phyloP scores from a whole-genome alignment of 1,284 basidiomycete species.

The Puccinia coronata region DNA sequence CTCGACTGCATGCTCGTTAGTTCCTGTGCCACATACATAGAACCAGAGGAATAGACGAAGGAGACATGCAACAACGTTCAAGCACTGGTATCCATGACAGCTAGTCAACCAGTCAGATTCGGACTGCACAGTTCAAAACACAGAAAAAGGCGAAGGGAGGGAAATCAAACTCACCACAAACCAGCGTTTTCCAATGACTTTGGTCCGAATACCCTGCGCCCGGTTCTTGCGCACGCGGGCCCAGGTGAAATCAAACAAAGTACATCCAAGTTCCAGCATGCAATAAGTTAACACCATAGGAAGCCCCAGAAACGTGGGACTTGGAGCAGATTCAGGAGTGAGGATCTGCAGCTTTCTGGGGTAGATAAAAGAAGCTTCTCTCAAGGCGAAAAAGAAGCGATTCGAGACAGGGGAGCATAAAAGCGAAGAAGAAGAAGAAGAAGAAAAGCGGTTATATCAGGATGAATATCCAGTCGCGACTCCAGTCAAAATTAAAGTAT shows the following conservation, averaged over 20 bases:
- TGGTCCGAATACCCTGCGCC: conserved; percentile 42
- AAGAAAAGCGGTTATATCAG: background rate
- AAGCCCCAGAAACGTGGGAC: background rate
- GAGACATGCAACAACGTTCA: conserved; percentile 26
- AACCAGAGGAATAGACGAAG: conserved; percentile 24
- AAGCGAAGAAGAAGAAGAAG: background rate
- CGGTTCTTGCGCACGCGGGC: conserved; percentile 44
- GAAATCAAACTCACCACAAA: conserved; percentile 30
- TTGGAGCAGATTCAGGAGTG: background rate
- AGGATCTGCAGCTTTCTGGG: background rate
- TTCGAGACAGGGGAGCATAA: too few relatives aligned
- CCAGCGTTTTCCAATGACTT: conserved; percentile 31
- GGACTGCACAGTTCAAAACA: background rate
- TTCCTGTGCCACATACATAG: background rate
- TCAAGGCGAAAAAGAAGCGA: too few relatives aligned
- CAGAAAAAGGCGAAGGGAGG: background rate
- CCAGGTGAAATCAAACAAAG: conserved; percentile 47
- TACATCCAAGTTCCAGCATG: conserved; percentile 23
- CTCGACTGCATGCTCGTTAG: background rate
- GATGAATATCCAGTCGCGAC: background rate
- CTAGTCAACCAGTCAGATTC: conserved; percentile 33
- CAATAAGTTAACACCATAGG: background rate
- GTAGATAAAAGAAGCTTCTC: conserved; percentile 9
- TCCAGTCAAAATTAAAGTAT: background rate
- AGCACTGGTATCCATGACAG: conserved; percentile 29